Evolutionary conservation across 441 rosid species (phyloP).

Genomic region (Euphorbia schlechtendalii): DNA sequence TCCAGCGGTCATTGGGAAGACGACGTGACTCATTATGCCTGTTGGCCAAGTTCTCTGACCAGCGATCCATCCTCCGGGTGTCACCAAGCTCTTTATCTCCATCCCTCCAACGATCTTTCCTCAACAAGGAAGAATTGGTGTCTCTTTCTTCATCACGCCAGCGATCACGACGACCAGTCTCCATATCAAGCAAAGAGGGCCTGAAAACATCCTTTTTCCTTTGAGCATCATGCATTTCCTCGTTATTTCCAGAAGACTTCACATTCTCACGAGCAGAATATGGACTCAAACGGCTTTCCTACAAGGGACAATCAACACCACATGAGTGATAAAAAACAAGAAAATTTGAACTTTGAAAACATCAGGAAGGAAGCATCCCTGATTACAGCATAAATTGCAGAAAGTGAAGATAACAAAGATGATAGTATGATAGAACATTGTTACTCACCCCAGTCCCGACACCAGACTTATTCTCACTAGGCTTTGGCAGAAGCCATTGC

Average conservation of each 20-base stretch:
- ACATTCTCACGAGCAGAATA: conserved; percentile 34
- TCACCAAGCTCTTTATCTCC: conserved; percentile 75
- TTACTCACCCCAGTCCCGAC: conserved; percentile 70
- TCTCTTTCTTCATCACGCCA: conserved; percentile 99
- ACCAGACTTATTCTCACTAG: conserved; percentile 79
- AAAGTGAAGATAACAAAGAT: background rate
- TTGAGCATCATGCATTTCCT: conserved; percentile 50
- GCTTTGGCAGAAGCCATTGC: conserved; percentile 96
- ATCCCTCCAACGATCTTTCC: conserved; percentile 87
- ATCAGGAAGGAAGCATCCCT: background rate
- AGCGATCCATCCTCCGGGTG: conserved; percentile 52
- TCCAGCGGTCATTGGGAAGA: conserved; percentile 69
- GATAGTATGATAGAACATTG: background rate
- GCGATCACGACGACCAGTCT: conserved; percentile 69
- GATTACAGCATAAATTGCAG: background rate
- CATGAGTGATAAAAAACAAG: conserved; percentile 10
- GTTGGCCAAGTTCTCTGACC: conserved; percentile 61
- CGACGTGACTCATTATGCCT: conserved; percentile 69
- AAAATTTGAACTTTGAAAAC: background rate
- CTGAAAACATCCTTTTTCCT: conserved; percentile 85
- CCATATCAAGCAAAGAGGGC: conserved; percentile 83
- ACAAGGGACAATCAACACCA: conserved; percentile 12
- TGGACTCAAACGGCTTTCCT: conserved; percentile 53
- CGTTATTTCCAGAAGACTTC: conserved; percentile 51
- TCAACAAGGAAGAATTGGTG: conserved; percentile 43